Base-by-base conservation (phyloP, 202 grass and related monocot genomes). In the Panicum virgatum region DNA sequence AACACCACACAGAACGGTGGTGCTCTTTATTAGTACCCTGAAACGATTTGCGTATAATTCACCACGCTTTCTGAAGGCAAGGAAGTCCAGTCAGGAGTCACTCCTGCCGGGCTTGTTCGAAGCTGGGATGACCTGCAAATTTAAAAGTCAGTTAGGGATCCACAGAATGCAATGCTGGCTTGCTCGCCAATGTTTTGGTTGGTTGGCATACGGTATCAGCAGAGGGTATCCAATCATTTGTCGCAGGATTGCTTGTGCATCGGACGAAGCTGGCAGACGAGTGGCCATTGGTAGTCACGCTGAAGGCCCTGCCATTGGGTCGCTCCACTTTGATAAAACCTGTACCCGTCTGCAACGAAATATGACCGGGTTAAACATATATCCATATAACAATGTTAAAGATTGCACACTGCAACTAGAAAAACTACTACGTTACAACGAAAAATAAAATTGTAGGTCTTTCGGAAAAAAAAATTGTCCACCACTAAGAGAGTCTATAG, bases 211-310 rank as follows among this genome's bases (percentile, higher is more conserved):
- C 90, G 59, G 54, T 91, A 29, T 93, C 92, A 52, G 86, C 52
- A 47, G 96, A 93, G 77, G 96, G 96, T 64, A 91, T 88, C 96
- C 96, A 98, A 78, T 98, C 96, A 73, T 98, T 98, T 70, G 92
- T 95, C 13, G 96, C 96, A 42, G 96, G 96, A 75, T 95, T 98
- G 82, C 92, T 93, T 45, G 47, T 93, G 59, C 81, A 89, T 59
- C 60, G 56, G 43, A 68, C 54, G 60, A 62, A 27, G 69, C 32
- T 85, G 19, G 53, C 62, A 53, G 82, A 80, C 83, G 88, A 78
- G 58, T 80, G 73, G 15, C 82, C 38, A 6, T 44, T 27, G 7
- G 79, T 77, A 27, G 7, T 53, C 23, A 82, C 40, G 18, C 65
- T 59, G 45, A 94, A 84, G 46, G 56, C 37, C 15, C 65, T 78